Evolutionary conservation across 257 asterid genomes (phyloP).

Genomic region (Solanum gracilifrons): DNA sequence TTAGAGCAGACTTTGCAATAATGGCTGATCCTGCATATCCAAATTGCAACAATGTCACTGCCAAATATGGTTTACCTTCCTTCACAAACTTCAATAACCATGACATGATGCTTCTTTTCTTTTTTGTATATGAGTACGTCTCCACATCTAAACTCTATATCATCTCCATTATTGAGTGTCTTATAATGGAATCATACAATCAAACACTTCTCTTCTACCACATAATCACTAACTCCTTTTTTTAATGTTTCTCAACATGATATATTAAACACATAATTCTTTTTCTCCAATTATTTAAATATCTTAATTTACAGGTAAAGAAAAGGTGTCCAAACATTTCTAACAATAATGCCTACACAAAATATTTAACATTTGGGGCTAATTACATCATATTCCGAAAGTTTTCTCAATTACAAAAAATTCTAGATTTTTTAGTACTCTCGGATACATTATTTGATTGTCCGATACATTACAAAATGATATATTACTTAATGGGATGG

Average conservation of each 20-base stretch:
- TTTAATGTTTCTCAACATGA: not conserved
- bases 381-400: no score
- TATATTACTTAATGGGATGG: no score
- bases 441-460: no score
- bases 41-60: slow-evolving; percentile 48
- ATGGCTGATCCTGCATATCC: slow-evolving; percentile 77
- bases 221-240: not conserved
- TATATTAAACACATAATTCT: not conserved
- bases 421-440: no score
- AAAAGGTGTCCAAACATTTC: not conserved
- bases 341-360: not conserved
- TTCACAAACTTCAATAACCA: not conserved
- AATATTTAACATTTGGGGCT: no score
- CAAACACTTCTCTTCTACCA: not conserved
- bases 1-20: slow-evolving; percentile 52
- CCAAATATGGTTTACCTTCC: slow-evolving; percentile 39
- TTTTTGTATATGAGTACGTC: not conserved
- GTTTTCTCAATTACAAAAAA: no score
- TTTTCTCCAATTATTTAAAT: not conserved
- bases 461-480: no score
- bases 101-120: not conserved
- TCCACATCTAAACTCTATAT: not conserved
- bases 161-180: not conserved
- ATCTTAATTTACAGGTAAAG: not conserved
- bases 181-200: not conserved